Conservation (phyloP, 1,139 yeast species). For the Saccharomyces hybrid region DNA sequence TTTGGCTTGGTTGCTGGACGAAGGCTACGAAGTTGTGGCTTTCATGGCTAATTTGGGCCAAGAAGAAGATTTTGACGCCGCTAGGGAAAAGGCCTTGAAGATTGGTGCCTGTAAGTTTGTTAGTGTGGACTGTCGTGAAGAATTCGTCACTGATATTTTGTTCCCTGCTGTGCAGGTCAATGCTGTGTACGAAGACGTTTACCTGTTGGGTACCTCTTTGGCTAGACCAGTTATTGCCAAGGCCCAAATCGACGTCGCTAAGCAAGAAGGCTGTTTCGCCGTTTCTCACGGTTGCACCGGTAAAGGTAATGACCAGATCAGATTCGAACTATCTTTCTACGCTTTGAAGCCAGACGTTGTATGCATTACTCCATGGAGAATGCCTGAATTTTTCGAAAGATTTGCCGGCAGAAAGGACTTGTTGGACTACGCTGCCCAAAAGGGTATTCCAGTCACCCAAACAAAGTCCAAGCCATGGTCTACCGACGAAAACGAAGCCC, state of each 20-base stretch:
- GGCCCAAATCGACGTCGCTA: slow-evolving; percentile 96
- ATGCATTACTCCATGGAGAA: slow-evolving; percentile 99
- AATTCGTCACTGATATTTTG: slow-evolving; percentile 86
- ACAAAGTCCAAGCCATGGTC: slow-evolving; percentile 99
- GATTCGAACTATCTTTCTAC: slow-evolving; percentile 93
- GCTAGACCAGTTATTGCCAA: slow-evolving; percentile 98
- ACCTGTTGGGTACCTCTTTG: slow-evolving; percentile 89
- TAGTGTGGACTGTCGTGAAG: slow-evolving; percentile 87
- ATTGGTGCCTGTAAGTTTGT: slow-evolving; percentile 96
- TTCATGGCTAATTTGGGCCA: slow-evolving; percentile 97
- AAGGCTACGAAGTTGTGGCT: slow-evolving; percentile 96
- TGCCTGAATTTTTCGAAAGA: slow-evolving; percentile 86
- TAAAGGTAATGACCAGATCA: slow-evolving; percentile 98
- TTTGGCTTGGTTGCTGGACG: slow-evolving; percentile 94
- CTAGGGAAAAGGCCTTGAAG: slow-evolving; percentile 89
- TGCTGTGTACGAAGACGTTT: slow-evolving; percentile 95
- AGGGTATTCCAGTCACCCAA: slow-evolving; percentile 90
- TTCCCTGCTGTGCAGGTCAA: slow-evolving; percentile 94
- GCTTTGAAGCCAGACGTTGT: slow-evolving; percentile 95
- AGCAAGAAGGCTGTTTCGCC: slow-evolving; percentile 95
- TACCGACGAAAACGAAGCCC: slow-evolving; percentile 97
- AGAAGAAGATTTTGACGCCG: slow-evolving; percentile 97
- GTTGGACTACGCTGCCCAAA: slow-evolving; percentile 84
- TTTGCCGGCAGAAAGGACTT: slow-evolving; percentile 97
- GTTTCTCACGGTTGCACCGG: slow-evolving; percentile 99